Conservation (phyloP, 164 flowering plant species). For the Paratinospora sagittata region DNA sequence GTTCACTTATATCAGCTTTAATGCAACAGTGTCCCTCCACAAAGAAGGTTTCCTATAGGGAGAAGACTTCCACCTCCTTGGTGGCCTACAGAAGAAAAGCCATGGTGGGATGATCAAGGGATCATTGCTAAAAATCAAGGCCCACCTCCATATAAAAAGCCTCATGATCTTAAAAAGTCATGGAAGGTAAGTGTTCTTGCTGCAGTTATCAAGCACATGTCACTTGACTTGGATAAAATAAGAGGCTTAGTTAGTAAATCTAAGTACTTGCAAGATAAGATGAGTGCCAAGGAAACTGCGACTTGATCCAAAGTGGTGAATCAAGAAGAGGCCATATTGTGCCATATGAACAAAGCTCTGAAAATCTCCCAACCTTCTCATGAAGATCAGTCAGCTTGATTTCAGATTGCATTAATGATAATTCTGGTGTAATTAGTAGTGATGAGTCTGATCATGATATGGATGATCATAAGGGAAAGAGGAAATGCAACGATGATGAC, state of each 20-base stretch:
- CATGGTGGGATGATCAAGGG: conserved; percentile 15
- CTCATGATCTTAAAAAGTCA: conserved; percentile 19
- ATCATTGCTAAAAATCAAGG: conserved; percentile 12
- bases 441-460: not conserved
- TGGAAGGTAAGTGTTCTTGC: conserved; percentile 17
- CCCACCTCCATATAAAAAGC: conserved; percentile 14
- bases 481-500: not conserved
- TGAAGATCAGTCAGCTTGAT: not conserved
- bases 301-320: conserved; percentile 14
- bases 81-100: conserved; percentile 12
- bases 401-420: too few relatives aligned
- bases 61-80: conserved; percentile 12
- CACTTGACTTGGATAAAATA: conserved; percentile 1
- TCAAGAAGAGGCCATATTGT: conserved; percentile 7
- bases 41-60: conserved; percentile 8
- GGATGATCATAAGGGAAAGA: conserved; percentile 10
- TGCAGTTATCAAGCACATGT: conserved; percentile 13
- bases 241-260: conserved; percentile 10
- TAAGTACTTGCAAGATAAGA: conserved; percentile 12
- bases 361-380: not conserved
- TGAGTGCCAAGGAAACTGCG: conserved; percentile 13
- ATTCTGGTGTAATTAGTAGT: too few relatives aligned
- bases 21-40: conserved; percentile 15
- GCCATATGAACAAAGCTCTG: conserved; percentile 3
- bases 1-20: conserved; percentile 11